Conservation (phyloP, 2,329 filamentous ascomycete genomes). For the Endoconidiophora laricicola region DNA sequence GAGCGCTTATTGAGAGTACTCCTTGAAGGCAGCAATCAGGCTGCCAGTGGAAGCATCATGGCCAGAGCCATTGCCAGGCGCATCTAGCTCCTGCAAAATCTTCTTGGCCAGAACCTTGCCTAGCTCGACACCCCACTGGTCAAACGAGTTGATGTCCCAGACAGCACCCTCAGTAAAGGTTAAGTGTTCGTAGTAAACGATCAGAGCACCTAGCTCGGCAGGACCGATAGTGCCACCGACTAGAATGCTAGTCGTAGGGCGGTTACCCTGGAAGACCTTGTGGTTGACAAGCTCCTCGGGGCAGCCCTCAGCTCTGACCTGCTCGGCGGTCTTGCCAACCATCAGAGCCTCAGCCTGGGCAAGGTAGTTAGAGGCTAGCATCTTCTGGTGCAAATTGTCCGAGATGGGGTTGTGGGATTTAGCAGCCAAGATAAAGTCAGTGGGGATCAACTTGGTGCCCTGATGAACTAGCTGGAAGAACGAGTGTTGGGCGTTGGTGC, state of each 20-base stretch:
- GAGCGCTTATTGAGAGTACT: conserved; percentile 34
- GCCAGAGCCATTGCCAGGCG: conserved; percentile 48
- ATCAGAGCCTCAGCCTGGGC: conserved; percentile 78
- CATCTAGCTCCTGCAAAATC: conserved; percentile 71
- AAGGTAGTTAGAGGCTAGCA: conserved; percentile 85
- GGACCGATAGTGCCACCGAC: conserved; percentile 84
- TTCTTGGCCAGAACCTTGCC: conserved; percentile 94
- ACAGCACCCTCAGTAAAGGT: conserved; percentile 95
- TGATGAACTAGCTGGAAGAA: conserved; percentile 99
- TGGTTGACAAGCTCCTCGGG: conserved; percentile 71
- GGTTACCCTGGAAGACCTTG: conserved; percentile 98
- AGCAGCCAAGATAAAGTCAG: conserved; percentile 93
- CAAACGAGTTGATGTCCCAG: conserved; percentile 99
- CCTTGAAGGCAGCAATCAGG: conserved; percentile 85
- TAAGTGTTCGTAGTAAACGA: conserved; percentile 97
- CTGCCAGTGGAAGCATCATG: conserved; percentile 84
- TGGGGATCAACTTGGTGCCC: conserved; percentile 95
- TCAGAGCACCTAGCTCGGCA: conserved; percentile 79
- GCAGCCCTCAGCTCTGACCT: conserved; percentile 61
- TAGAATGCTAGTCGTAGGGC: conserved; percentile 88
- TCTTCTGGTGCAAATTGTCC: conserved; percentile 87
- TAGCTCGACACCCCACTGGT: conserved; percentile 98
- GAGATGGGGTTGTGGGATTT: conserved; percentile 93
- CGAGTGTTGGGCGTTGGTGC: conserved; percentile 97
- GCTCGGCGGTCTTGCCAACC: conserved; percentile 73